Evolutionary conservation across 1,139 yeast species (phyloP), one percentile per base, ranked within the genome.

Genomic region (Chernovozyma sophiae-reginae): DNA sequence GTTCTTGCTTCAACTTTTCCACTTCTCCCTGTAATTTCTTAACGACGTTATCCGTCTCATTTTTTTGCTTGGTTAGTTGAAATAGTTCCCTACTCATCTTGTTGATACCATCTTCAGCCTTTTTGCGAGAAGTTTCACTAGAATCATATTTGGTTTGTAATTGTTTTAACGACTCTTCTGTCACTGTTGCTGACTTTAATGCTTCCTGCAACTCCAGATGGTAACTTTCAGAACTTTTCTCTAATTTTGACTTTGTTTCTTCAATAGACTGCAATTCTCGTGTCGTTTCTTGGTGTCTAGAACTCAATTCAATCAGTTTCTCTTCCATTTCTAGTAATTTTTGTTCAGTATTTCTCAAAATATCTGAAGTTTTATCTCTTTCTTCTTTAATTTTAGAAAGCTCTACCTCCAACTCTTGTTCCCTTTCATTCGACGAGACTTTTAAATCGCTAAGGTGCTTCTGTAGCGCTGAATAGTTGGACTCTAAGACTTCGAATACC

Each of bases 41-140:
- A 17, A 74, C 55, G 12, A 62, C 62, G 31, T 65, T 65, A 34
- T 78, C 83, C 2, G 72, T 49, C 1, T 73, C 74, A 2, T 72
- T 76, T 42, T 81, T 81, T 25, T 78, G 79, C 41, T 77, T 77
- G 1, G 79, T 73, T 30, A 87, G 62, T 30, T 74, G 75, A 55
- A 87, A 77, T 27, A 90, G 64, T 45, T 89, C 97, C 32, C 92
- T 69, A 41, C 83, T 84, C 96, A 90, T 86, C 48, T 87, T 87
- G 54, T 87, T 90, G 39, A 90, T 82, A 4, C 96, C 97, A 43
- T 79, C 81, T 50, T 90, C 97, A 1, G 92, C 86, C 44, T 78
- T 83, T 20, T 72, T 69, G 49, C 83, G 85, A 8, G 75, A 77
- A 25, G 47, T 56, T 40, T 67, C 70, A 1, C 60, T 47, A 2